Evolutionary conservation across 108 stramenopile genomes (phyloP).

Genomic region (Nitzschia sp.): DNA sequence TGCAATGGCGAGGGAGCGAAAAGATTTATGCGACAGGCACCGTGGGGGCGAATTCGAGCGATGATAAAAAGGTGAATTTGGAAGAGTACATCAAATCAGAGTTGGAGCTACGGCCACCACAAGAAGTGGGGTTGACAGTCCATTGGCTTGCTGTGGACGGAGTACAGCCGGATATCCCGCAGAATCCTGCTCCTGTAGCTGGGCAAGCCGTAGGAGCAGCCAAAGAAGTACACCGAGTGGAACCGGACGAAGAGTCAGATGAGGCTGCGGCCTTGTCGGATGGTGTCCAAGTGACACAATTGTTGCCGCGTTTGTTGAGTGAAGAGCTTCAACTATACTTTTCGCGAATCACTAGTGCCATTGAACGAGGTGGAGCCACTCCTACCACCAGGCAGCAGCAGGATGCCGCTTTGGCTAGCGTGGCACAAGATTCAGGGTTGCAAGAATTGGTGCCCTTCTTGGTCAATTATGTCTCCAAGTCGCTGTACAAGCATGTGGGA

Average conservation of each 20-base stretch:
- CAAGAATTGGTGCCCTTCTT: constrained; percentile 88
- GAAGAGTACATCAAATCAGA: constrained; percentile 71
- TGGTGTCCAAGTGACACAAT: constrained; percentile 60
- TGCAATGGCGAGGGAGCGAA: constrained; percentile 74
- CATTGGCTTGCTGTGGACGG: constrained; percentile 91
- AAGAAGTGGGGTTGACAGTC: constrained; percentile 70
- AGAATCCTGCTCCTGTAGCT: constrained; percentile 51
- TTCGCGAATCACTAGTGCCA: constrained; percentile 58
- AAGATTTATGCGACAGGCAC: constrained; percentile 74
- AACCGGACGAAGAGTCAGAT: constrained; percentile 19
- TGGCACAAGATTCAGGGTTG: constrained; percentile 63
- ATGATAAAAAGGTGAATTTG: constrained; percentile 53
- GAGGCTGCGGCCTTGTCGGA: neutral
- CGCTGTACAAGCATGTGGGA: constrained; percentile 58
- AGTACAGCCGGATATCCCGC: constrained; percentile 59
- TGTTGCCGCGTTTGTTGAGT: constrained; percentile 76
- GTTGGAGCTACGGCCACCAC: constrained; percentile 54
- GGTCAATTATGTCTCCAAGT: constrained; percentile 61
- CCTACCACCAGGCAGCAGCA: constrained; percentile 44
- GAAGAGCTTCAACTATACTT: constrained; percentile 87
- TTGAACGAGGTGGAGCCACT: constrained; percentile 52
- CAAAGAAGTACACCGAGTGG: constrained; percentile 17
- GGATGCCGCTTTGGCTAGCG: constrained; percentile 38
- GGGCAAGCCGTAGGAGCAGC: constrained; percentile 2
- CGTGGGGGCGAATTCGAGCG: constrained; percentile 20